phyloP scores from a whole-genome alignment of 306 rosid species.

The Dryas alaskensis region DNA sequence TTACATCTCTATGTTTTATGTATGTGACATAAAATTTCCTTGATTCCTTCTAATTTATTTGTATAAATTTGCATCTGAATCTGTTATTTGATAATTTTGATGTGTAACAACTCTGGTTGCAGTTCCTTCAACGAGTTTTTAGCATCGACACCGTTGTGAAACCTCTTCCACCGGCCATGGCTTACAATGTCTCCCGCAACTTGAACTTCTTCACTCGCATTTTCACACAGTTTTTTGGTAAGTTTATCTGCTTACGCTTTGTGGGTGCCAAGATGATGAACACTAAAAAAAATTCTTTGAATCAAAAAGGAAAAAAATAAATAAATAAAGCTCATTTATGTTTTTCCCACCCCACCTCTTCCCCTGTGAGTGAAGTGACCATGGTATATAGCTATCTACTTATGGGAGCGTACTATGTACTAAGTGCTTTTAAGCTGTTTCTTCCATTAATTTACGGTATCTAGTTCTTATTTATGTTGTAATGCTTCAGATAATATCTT shows the following conservation, averaged over 20 bases:
- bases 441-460: neutral
- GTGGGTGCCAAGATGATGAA: conserved; percentile 12
- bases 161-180: conserved; percentile 89
- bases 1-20: neutral
- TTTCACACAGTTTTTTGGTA: conserved; percentile 95
- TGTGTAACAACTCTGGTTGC: conserved; percentile 31
- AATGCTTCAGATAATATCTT: neutral
- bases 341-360: neutral
- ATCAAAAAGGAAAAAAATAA: neutral
- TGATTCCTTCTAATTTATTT: conserved; percentile 9
- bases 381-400: neutral
- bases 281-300: no score
- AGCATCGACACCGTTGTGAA: conserved; percentile 88
- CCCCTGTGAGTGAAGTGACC: neutral
- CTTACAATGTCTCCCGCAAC: conserved; percentile 82
- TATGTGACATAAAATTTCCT: neutral
- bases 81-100: conserved; percentile 10
- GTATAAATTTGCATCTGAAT: neutral
- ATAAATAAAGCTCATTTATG: neutral
- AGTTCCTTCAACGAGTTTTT: conserved; percentile 91
- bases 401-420: neutral
- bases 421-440: neutral
- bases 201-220: conserved; percentile 94
- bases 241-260: conserved; percentile 29
- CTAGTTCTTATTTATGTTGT: no score